A percentile compares a stretch with the other conserved stretches of the same genome.
phyloP scores from a whole-genome alignment of 139 green algal species.

The Chlamydomonas urium region DNA sequence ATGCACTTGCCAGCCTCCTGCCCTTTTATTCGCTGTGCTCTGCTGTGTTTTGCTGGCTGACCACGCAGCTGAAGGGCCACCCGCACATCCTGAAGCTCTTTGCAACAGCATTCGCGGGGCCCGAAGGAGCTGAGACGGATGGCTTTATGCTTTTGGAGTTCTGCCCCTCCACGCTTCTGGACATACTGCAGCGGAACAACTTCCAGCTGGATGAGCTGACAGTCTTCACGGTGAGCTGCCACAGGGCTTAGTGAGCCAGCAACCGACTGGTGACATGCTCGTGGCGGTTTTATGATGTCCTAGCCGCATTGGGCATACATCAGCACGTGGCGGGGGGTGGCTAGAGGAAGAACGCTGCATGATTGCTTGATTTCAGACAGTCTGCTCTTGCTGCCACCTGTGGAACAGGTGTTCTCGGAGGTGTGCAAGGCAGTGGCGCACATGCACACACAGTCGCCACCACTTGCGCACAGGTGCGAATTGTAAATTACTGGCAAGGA shows the following conservation, averaged over 20 bases:
- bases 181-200: slow-evolving; percentile 33
- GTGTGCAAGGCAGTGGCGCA: slow-evolving; percentile 62
- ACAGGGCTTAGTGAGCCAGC: too few relatives aligned
- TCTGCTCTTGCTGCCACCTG: too few relatives aligned
- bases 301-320: too few relatives aligned
- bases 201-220: slow-evolving; percentile 11
- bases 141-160: slow-evolving; percentile 78
- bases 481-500: neutral
- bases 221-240: neutral
- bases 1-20: too few relatives aligned
- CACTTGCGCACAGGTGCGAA: slow-evolving; percentile 68
- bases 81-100: slow-evolving; percentile 6
- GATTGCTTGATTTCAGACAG: too few relatives aligned
- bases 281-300: too few relatives aligned
- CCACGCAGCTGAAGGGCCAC: slow-evolving; percentile 5
- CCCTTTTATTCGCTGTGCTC: too few relatives aligned
- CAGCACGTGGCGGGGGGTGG: too few relatives aligned
- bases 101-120: slow-evolving; percentile 2
- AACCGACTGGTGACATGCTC: too few relatives aligned
- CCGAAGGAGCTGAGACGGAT: slow-evolving; percentile 51
- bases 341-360: too few relatives aligned
- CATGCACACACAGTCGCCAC: slow-evolving; percentile 72
- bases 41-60: too few relatives aligned
- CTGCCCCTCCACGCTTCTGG: slow-evolving; percentile 63
- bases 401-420: slow-evolving; percentile 60